Evolutionary conservation across 2,329 filamentous ascomycete genomes (phyloP).

Genomic region (Scedosporium minutisporum): DNA sequence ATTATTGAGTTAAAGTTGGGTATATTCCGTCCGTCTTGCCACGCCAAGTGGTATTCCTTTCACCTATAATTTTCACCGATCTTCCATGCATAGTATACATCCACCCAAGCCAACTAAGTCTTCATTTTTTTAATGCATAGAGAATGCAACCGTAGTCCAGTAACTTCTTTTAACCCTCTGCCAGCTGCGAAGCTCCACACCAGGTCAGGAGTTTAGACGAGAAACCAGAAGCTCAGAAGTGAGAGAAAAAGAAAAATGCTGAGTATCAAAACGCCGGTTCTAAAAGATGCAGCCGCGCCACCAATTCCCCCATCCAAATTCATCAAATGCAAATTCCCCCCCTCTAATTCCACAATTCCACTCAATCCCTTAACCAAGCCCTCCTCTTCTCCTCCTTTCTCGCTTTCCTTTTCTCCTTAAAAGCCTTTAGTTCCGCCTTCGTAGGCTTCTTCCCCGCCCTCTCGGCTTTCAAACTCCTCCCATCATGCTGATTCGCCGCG

Average conservation of each 20-base stretch:
- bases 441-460: conserved; percentile 72
- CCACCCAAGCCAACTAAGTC: neutral
- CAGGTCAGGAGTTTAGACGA: neutral
- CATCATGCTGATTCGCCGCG: conserved; percentile 82
- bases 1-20: neutral
- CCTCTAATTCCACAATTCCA: neutral
- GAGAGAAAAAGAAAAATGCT: neutral
- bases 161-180: neutral
- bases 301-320: neutral
- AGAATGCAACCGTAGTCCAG: neutral
- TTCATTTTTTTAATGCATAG: neutral
- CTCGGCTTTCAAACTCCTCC: conserved; percentile 84
- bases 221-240: neutral
- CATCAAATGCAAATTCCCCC: neutral
- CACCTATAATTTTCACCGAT: neutral
- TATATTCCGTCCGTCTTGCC: neutral
- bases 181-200: neutral
- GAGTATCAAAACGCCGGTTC: neutral
- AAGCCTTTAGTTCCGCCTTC: conserved; percentile 80
- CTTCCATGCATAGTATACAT: neutral
- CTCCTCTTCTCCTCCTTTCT: conserved; percentile 91
- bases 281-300: neutral
- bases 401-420: conserved; percentile 79
- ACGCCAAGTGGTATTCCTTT: neutral
- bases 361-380: conserved; percentile 80